Conservation (phyloP, 306 rosid genomes). For the Clitoria ternatea region DNA sequence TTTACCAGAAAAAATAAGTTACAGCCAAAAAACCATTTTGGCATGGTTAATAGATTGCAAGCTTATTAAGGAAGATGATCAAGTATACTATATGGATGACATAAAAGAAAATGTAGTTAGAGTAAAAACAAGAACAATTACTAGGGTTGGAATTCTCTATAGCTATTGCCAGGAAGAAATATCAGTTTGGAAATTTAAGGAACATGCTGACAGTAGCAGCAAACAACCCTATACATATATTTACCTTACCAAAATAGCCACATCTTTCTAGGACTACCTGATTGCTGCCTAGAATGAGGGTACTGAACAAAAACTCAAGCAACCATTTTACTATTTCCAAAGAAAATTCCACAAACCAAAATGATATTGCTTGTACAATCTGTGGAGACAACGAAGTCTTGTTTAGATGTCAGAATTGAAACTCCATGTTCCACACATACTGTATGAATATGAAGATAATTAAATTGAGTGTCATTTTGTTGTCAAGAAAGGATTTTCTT, state of each 20-base stretch:
- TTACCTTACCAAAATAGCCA: not conserved
- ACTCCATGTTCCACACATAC: slow-evolving; percentile 19
- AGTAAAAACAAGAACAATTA: slow-evolving; percentile 1
- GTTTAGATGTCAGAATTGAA: slow-evolving; percentile 33
- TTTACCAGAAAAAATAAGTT: not conserved
- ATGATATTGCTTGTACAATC: slow-evolving; percentile 33
- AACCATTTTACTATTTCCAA: not conserved
- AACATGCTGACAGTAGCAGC: slow-evolving; percentile 20
- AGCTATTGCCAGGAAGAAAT: slow-evolving; percentile 23
- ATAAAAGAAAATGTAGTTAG: not conserved
- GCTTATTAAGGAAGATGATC: not conserved
- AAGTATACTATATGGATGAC: slow-evolving; percentile 7
- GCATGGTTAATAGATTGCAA: slow-evolving; percentile 34
- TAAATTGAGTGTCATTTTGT: not conserved
- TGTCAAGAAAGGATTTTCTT: not conserved
- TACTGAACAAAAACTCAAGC: not conserved
- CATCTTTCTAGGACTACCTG: not conserved
- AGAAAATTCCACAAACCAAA: not conserved
- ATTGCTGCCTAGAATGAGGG: not conserved
- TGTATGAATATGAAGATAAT: slow-evolving; percentile 37
- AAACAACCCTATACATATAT: slow-evolving; percentile 25
- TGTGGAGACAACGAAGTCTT: slow-evolving; percentile 46
- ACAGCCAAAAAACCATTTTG: slow-evolving; percentile 21
- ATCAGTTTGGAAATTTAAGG: slow-evolving; percentile 35
- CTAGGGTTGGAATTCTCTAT: slow-evolving; percentile 34